phyloP scores from a whole-genome alignment of 345 rosid genomes.

The Cardiospermum halicacabum region DNA sequence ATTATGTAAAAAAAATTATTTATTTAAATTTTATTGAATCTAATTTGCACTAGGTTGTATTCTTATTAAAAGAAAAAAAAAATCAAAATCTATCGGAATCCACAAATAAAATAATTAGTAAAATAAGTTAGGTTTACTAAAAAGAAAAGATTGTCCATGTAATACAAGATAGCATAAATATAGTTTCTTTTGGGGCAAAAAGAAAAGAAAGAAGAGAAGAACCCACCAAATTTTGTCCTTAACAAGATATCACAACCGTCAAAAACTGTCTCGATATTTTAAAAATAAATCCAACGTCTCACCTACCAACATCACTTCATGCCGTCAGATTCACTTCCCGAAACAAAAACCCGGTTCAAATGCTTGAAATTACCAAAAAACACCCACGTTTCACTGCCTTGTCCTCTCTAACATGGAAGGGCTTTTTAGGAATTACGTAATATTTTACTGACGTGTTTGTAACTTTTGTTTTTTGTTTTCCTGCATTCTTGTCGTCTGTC shows the following conservation, averaged over 20 bases:
- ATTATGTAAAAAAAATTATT: too few relatives aligned
- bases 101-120: background rate
- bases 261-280: constrained; percentile 27
- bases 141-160: background rate
- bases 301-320: constrained; percentile 28
- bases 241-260: constrained; percentile 30
- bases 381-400: background rate
- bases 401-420: background rate
- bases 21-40: too few relatives aligned
- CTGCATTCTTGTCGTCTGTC: constrained; percentile 26
- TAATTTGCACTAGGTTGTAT: too few relatives aligned
- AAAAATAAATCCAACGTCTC: constrained; percentile 18
- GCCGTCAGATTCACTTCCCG: constrained; percentile 50
- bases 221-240: constrained; percentile 19
- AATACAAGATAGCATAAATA: background rate
- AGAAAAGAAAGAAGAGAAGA: constrained; percentile 13
- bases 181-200: background rate
- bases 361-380: background rate
- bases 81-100: background rate
- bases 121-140: background rate
- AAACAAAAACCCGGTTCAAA: constrained; percentile 32
- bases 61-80: too few relatives aligned
- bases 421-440: constrained; percentile 3
- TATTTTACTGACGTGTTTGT: constrained; percentile 22
- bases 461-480: constrained; percentile 27